Conservation (phyloP, 768 basidiomycete species). For the Mycena alexandri region DNA sequence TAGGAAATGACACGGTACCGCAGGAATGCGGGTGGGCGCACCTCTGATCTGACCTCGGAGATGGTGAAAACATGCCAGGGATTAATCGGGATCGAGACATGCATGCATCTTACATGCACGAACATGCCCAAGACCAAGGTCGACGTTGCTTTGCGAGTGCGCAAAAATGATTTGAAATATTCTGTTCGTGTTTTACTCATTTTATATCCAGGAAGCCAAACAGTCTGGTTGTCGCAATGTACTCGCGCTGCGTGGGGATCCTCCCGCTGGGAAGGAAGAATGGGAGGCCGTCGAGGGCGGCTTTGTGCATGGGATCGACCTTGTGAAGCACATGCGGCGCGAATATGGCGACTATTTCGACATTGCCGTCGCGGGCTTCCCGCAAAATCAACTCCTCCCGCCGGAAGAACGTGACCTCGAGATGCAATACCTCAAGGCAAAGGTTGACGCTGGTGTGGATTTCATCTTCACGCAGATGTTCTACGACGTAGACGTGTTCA, state of each 20-base stretch:
- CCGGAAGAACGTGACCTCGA: conserved; percentile 82
- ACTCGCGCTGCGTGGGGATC: conserved; percentile 93
- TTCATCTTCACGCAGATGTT: conserved; percentile 99
- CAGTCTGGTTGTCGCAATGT: conserved; percentile 91
- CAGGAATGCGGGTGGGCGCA: conserved; percentile 97
- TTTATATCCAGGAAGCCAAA: conserved; percentile 81
- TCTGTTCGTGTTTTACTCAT: conserved; percentile 15
- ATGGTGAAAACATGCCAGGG: conserved; percentile 96
- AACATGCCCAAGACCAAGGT: conserved; percentile 98
- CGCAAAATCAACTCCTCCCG: conserved; percentile 81
- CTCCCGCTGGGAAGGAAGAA: conserved; percentile 87
- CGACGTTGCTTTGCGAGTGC: conserved; percentile 87
- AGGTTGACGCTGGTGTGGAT: conserved; percentile 89
- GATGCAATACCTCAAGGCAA: conserved; percentile 89
- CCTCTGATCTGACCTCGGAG: conserved; percentile 93
- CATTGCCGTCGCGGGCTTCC: conserved; percentile 94
- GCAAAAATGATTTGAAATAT: conserved; percentile 45
- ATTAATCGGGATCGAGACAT: conserved; percentile 94
- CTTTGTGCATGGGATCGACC: conserved; percentile 91
- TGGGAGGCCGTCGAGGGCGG: conserved; percentile 96
- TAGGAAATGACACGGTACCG: conserved; percentile 15
- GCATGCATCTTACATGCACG: conserved; percentile 99
- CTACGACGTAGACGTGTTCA: conserved; percentile 93
- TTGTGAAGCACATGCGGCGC: conserved; percentile 88
- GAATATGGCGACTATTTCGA: conserved; percentile 94